Evolutionary conservation across 2,329 filamentous ascomycete genomes (phyloP).

Genomic region (Xylaria sp.): DNA sequence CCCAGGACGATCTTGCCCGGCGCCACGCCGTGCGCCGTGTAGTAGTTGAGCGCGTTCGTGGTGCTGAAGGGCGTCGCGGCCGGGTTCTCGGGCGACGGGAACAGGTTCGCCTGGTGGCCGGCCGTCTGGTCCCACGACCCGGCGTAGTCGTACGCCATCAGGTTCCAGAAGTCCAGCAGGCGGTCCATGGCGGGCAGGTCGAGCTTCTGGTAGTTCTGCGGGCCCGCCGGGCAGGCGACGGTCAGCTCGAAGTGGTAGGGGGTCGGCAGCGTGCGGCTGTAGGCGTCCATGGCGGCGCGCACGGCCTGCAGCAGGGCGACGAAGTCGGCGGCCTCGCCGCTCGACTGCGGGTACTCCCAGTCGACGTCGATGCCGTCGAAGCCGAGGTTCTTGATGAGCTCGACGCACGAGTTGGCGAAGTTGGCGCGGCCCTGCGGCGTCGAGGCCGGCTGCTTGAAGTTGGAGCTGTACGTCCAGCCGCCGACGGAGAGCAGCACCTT

Average conservation of each 20-base stretch:
- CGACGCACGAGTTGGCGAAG: slow-evolving; percentile 76
- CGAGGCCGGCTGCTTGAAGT: slow-evolving; percentile 77
- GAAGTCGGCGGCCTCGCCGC: slow-evolving; percentile 58
- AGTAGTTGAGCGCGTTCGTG: slow-evolving; percentile 69
- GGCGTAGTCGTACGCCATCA: slow-evolving; percentile 89
- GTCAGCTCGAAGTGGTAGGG: slow-evolving; percentile 65
- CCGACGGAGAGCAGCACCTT: slow-evolving; percentile 87
- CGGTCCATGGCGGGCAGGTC: slow-evolving; percentile 66
- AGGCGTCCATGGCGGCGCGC: slow-evolving; percentile 61
- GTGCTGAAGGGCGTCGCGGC: slow-evolving; percentile 78
- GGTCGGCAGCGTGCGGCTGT: slow-evolving; percentile 47
- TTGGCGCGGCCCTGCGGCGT: slow-evolving; percentile 67
- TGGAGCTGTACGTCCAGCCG: slow-evolving; percentile 88
- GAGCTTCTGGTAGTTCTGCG: slow-evolving; percentile 64
- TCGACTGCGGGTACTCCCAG: slow-evolving; percentile 66
- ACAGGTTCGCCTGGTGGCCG: slow-evolving; percentile 83
- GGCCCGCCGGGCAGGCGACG: slow-evolving; percentile 65
- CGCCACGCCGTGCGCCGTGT: slow-evolving; percentile 63
- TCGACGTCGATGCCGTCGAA: slow-evolving; percentile 74
- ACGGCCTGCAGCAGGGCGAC: slow-evolving; percentile 61
- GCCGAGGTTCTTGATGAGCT: slow-evolving; percentile 77
- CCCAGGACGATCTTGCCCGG: slow-evolving; percentile 80
- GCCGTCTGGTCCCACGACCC: slow-evolving; percentile 75
- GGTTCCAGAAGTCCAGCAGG: slow-evolving; percentile 73
- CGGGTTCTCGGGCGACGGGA: slow-evolving; percentile 59